Evolutionary conservation across 2,329 filamentous ascomycete genomes (phyloP).

Genomic region (Orbilia quercus): DNA sequence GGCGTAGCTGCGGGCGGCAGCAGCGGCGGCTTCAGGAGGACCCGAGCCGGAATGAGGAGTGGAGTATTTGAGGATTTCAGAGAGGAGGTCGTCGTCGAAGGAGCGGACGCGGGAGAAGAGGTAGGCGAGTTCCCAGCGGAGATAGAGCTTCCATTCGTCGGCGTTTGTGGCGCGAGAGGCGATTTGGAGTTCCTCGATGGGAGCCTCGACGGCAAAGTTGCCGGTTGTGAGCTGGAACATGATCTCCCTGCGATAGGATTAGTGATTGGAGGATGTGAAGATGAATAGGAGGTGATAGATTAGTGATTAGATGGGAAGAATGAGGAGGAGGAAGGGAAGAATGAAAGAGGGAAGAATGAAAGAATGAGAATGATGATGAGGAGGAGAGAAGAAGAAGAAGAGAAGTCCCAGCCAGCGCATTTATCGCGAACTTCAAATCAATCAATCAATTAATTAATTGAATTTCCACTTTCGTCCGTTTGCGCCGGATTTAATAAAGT

Average conservation of each 20-base stretch:
- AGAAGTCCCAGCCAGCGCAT: conserved; percentile 50
- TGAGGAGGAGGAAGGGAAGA: conserved; percentile 1
- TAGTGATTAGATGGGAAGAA: conserved; percentile 3
- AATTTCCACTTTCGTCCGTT: not conserved
- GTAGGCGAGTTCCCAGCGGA: conserved; percentile 52
- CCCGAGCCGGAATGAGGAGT: conserved; percentile 44
- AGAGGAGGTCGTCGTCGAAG: conserved; percentile 50
- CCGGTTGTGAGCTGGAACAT: conserved; percentile 52
- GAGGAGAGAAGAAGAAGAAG: conserved; percentile 4
- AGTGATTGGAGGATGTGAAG: not conserved
- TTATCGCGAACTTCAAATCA: conserved; percentile 1
- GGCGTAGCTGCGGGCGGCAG: conserved; percentile 48
- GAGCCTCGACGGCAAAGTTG: conserved; percentile 53
- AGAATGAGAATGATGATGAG: not conserved
- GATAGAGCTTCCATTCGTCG: conserved; percentile 55
- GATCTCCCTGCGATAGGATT: not conserved
- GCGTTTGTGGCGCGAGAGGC: conserved; percentile 52
- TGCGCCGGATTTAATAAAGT: conserved; percentile 1
- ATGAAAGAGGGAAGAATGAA: not conserved
- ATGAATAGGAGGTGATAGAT: not conserved
- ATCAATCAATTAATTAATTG: too few relatives aligned
- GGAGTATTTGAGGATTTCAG: conserved; percentile 49
- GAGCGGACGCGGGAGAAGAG: conserved; percentile 50
- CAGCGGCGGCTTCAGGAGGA: conserved; percentile 48
- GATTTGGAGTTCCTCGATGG: conserved; percentile 54